A percentile compares a stretch with the other conserved stretches of the same genome.
These are phyloP conservation scores for Hygrophorus russula DNA, from an alignment of 768 basidiomycete genomes.

Conservation along the genomic window DNA sequence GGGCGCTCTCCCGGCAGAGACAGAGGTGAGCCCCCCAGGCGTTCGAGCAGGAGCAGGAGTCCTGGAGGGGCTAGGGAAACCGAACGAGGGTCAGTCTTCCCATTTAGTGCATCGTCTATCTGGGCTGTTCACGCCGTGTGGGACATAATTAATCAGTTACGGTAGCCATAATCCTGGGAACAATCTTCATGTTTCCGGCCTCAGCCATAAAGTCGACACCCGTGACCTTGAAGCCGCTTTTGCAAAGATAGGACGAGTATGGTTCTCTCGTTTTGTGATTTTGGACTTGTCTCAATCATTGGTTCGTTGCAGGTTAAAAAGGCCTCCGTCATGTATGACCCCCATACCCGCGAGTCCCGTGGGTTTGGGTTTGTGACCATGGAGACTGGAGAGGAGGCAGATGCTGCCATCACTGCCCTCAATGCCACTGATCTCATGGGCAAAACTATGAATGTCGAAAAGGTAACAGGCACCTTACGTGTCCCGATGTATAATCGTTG, in stretches of 20 bases:
- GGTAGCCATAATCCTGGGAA: conserved; percentile 51
- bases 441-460: conserved; percentile 82
- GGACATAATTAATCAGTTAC: conserved; percentile 16
- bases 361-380: conserved; percentile 76
- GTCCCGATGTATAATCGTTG: background rate
- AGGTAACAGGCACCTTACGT: conserved; percentile 29
- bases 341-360: conserved; percentile 55
- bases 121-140: conserved; percentile 12
- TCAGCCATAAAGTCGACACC: conserved; percentile 55
- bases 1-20: conserved; percentile 35
- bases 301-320: conserved; percentile 46
- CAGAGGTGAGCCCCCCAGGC: conserved; percentile 40
- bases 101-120: conserved; percentile 11
- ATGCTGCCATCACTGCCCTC: conserved; percentile 78
- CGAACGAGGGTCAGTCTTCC: conserved; percentile 42
- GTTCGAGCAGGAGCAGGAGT: conserved; percentile 74
- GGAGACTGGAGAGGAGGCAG: conserved; percentile 74
- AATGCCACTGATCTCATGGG: conserved; percentile 82
- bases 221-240: conserved; percentile 85
- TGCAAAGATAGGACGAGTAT: conserved; percentile 75
- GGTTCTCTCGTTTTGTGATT: conserved; percentile 12
- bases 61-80: conserved; percentile 37
- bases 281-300: background rate
- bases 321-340: conserved; percentile 63
- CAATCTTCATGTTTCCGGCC: conserved; percentile 51